A percentile compares a stretch with the other conserved stretches of the same genome.
These are phyloP conservation scores for Suhomyces canberraensis DNA, from an alignment of 805 yeast genomes.

Conservation along the genomic window DNA sequence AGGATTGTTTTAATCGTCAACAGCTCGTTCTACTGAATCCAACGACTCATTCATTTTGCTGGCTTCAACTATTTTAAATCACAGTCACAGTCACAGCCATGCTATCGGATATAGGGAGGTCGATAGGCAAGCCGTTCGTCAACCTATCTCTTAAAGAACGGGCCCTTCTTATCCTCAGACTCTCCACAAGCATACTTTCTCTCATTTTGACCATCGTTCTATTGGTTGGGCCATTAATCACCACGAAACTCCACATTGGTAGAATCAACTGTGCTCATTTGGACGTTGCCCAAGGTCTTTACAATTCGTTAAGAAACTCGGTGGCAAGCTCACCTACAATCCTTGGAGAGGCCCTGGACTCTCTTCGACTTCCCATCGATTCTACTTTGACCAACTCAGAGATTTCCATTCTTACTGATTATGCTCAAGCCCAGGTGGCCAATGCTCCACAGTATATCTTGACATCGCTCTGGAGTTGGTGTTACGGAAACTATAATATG, in stretches of 20 bases:
- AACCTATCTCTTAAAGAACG: constrained; percentile 25
- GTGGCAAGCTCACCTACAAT: constrained; percentile 11
- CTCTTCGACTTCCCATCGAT: constrained; percentile 21
- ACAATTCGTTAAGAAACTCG: constrained; percentile 38
- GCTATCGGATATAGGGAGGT: neutral
- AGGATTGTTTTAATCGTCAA: too few relatives aligned
- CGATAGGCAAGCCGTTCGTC: constrained; percentile 15
- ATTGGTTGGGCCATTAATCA: constrained; percentile 25
- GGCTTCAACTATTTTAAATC: too few relatives aligned
- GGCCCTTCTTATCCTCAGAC: constrained; percentile 23
- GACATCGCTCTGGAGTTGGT: constrained; percentile 42
- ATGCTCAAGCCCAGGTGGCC: constrained; percentile 45
- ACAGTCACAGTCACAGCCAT: too few relatives aligned
- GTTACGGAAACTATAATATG: constrained; percentile 39
- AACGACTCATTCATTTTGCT: too few relatives aligned
- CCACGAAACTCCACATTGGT: constrained; percentile 22
- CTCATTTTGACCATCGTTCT: constrained; percentile 17
- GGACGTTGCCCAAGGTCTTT: constrained; percentile 53
- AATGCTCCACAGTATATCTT: constrained; percentile 48
- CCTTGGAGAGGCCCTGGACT: neutral
- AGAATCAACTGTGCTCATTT: constrained; percentile 49
- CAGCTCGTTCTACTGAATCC: too few relatives aligned
- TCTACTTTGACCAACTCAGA: constrained; percentile 47
- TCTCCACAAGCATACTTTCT: constrained; percentile 17
- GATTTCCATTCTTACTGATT: constrained; percentile 41